phyloP scores from a whole-genome alignment of 768 basidiomycete genomes.

The Butyriboletus loyo region DNA sequence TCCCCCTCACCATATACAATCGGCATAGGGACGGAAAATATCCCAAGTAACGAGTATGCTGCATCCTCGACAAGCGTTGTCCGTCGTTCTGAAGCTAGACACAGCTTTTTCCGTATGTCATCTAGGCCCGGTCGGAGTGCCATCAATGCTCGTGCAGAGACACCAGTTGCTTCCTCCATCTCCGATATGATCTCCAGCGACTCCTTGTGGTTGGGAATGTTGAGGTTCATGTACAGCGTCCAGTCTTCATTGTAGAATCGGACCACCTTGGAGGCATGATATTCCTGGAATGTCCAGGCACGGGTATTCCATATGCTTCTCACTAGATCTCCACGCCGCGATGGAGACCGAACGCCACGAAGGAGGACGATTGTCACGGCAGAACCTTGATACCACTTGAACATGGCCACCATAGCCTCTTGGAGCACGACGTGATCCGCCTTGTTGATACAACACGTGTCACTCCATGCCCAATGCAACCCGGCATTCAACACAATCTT shows the following conservation, averaged over 20 bases:
- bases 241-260: constrained; percentile 6
- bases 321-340: neutral
- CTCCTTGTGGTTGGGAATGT: constrained; percentile 5
- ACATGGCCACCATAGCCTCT: neutral
- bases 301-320: constrained; percentile 3
- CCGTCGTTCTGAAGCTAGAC: constrained; percentile 4
- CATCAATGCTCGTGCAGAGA: neutral
- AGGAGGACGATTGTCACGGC: neutral
- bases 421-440: neutral
- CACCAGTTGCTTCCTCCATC: constrained; percentile 6
- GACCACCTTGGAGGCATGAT: constrained; percentile 10
- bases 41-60: constrained; percentile 13
- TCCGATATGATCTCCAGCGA: constrained; percentile 1
- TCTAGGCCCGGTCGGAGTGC: constrained; percentile 1
- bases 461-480: constrained; percentile 7
- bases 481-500: neutral
- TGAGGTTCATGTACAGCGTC: neutral
- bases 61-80: constrained; percentile 9
- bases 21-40: constrained; percentile 6
- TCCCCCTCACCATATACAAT: constrained; percentile 12
- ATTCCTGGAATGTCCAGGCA: no score
- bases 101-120: constrained; percentile 4
- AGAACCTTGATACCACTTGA: neutral
- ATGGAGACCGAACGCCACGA: neutral
- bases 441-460: constrained; percentile 1